phyloP scores from a whole-genome alignment of 768 basidiomycete species.

The Pluteus cervinus region DNA sequence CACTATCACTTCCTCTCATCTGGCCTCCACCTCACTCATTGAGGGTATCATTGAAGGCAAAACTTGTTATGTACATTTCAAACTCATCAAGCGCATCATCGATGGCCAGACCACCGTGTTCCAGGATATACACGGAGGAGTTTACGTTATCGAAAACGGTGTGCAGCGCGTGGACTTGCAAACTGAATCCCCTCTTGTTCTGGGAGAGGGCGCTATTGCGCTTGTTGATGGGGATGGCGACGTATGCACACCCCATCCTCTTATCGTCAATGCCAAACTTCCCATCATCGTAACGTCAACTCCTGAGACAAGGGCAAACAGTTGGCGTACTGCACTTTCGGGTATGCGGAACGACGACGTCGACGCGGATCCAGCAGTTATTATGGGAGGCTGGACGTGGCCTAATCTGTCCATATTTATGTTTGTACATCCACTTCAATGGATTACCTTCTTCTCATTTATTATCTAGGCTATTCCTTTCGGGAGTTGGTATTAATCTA shows the following conservation, averaged over 20 bases:
- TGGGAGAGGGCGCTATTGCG: conserved; percentile 1
- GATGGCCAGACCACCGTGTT: background rate
- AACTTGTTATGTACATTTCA: conserved; percentile 2
- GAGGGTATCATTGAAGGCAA: conserved; percentile 4
- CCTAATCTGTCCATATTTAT: background rate
- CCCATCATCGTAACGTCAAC: conserved; percentile 2
- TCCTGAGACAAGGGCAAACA: background rate
- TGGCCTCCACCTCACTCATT: background rate
- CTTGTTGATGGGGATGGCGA: conserved; percentile 1
- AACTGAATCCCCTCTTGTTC: background rate
- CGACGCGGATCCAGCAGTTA: background rate
- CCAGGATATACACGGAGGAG: conserved; percentile 1
- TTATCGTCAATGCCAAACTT: conserved; percentile 1
- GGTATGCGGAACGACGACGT: background rate
- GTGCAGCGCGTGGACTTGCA: background rate
- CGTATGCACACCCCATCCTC: background rate
- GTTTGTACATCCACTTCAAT: conserved; percentile 3
- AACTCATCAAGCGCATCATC: conserved; percentile 1
- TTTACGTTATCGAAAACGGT: conserved; percentile 1
- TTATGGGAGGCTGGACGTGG: conserved; percentile 1
- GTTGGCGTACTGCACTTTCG: conserved; percentile 1
- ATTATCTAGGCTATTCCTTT: conserved; percentile 1
- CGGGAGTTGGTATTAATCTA: background rate
- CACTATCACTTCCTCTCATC: conserved; percentile 2
- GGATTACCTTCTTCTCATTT: background rate